A percentile compares a stretch with the other conserved stretches of the same genome.
These are phyloP conservation scores for Penicillium maclennaniae DNA, from an alignment of 495 filamentous ascomycete genomes.

Conservation along the genomic window DNA sequence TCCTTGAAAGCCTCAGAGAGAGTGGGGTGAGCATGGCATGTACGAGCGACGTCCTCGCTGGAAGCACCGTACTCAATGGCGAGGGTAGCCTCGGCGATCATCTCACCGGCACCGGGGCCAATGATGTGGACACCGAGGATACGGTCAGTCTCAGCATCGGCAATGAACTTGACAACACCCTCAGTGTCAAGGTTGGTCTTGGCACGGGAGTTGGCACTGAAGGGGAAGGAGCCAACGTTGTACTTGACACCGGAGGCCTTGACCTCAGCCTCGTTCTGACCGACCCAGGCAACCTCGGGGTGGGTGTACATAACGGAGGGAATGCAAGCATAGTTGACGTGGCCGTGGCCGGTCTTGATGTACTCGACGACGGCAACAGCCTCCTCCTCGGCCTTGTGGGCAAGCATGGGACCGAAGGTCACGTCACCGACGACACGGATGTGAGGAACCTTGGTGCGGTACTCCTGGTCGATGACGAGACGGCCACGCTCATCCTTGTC, in stretches of 20 bases:
- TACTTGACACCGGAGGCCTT: constrained; percentile 88
- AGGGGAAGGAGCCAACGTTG: constrained; percentile 89
- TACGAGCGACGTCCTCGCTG: constrained; percentile 90
- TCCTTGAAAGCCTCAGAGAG: constrained; percentile 98
- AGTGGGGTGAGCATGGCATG: constrained; percentile 95
- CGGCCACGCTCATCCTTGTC: constrained; percentile 93
- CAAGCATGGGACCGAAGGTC: constrained; percentile 98
- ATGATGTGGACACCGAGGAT: constrained; percentile 95
- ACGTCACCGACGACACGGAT: constrained; percentile 95
- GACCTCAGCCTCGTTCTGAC: constrained; percentile 93
- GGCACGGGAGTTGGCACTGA: constrained; percentile 93
- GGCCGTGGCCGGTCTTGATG: constrained; percentile 94
- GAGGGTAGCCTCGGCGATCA: constrained; percentile 97
- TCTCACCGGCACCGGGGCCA: constrained; percentile 93
- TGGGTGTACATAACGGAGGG: constrained; percentile 99
- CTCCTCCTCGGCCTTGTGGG: constrained; percentile 99
- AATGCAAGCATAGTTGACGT: constrained; percentile 98
- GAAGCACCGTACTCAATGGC: constrained; percentile 96
- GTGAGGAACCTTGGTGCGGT: constrained; percentile 94
- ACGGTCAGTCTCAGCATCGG: constrained; percentile 94
- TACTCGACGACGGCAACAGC: constrained; percentile 91
- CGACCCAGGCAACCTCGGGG: constrained; percentile 98
- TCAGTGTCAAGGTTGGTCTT: constrained; percentile 99
- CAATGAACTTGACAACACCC: constrained; percentile 94
- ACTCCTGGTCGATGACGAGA: constrained; percentile 95